Base-by-base conservation (phyloP, 1,284 basidiomycete genomes). In the Cutaneotrichosporon sp. region DNA sequence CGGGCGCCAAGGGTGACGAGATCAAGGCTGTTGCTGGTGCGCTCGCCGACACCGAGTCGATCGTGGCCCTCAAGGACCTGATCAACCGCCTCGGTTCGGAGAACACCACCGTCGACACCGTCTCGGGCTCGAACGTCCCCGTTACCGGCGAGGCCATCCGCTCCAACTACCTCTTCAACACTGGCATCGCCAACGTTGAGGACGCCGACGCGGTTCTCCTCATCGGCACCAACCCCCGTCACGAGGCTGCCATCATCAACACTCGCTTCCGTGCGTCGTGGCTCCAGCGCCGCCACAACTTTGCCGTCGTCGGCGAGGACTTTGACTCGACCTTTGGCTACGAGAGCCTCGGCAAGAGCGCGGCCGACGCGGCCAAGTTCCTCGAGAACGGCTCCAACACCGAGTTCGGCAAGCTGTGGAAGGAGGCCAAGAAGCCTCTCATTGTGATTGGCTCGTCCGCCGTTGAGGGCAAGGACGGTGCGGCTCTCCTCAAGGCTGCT, bases 191-290 rank as follows among this genome's bases (percentile, higher is more conserved):
- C 49, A 91, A 91, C 53, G 86, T 96, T 52, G 96, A 97, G 76
- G 86, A 90, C 65, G 95, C 96, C 34, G 97, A 99, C 76, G 91
- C 84, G 40, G 91, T 99, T 69, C 87, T 99, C 21, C 87, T 99
- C 42, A 88, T 99, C 73, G 96, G 96, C 70, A 97, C 94, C 62
- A 98, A 99, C 83, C 96, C 96, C 14, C 87, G 97, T 56, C 95
- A 98, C 79, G 97, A 99, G 82, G 97, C 94, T 9, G 91, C 97
- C 38, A 95, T 98, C 65, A 85, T 99, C 76, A 99, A 99, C 85
- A 94, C 95, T 13, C 90, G 96, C 70, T 92, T 99, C 75, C 88
- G 96, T 76, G 96, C 94, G 85, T 90, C 88, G 70, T 99, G 92
- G 90, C 80, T 99, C 71, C 89, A 93, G 76, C 88, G 86, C 22